phyloP scores from a whole-genome alignment of 768 basidiomycete species.

The Calocera cornea region DNA sequence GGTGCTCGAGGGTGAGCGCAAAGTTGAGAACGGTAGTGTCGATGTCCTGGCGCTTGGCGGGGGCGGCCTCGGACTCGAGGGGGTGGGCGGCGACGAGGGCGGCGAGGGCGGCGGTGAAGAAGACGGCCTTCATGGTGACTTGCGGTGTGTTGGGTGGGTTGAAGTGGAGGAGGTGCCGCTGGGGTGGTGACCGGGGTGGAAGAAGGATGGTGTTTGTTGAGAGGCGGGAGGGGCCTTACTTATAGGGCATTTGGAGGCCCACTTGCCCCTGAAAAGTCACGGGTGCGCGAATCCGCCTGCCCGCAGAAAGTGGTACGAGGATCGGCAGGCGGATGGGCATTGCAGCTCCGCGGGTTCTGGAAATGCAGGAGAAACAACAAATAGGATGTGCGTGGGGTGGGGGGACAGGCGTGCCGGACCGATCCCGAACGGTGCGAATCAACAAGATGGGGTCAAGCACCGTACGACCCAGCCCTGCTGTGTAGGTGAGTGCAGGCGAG shows the following conservation, averaged over 20 bases:
- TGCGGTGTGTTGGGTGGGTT: not conserved
- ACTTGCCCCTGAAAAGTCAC: not conserved
- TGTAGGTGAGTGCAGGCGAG: not conserved
- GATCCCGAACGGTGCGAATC: not conserved
- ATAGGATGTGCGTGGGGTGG: too few relatives aligned
- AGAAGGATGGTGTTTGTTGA: not conserved
- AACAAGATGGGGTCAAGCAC: not conserved
- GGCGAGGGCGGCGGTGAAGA: conserved; percentile 12
- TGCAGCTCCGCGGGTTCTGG: not conserved
- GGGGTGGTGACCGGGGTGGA: not conserved
- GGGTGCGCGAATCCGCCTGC: not conserved
- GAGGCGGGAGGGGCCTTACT: not conserved
- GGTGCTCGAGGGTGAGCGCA: conserved; percentile 25
- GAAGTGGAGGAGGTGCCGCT: not conserved
- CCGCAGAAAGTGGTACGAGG: not conserved
- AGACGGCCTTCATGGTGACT: conserved; percentile 9
- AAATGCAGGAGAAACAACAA: too few relatives aligned
- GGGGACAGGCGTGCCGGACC: not conserved
- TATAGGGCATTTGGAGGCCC: not conserved
- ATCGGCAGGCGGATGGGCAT: not conserved
- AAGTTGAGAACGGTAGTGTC: conserved; percentile 19
- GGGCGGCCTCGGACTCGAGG: too few relatives aligned
- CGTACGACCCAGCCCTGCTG: not conserved
- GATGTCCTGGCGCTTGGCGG: conserved; percentile 7
- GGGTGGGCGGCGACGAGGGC: conserved; percentile 13